These are phyloP conservation scores for Eremothecium gossypii DNA, from an alignment of 1,139 yeast species.

Conservation along the genomic window DNA sequence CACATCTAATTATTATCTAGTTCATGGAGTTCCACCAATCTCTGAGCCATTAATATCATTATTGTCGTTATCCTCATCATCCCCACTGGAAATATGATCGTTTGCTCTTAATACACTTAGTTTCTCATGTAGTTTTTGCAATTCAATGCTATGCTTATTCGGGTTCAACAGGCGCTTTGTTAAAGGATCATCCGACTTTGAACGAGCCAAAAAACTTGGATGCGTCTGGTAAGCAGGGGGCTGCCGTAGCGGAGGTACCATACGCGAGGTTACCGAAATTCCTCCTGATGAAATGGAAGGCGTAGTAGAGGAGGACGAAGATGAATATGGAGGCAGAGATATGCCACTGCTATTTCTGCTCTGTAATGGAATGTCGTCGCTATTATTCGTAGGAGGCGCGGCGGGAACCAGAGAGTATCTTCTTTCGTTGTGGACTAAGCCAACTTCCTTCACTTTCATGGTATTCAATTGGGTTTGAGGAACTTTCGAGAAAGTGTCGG, in stretches of 20 bases:
- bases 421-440: constrained; percentile 55
- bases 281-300: constrained; percentile 11
- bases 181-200: constrained; percentile 3
- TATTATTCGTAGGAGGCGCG: constrained; percentile 39
- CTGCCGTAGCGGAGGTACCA: constrained; percentile 6
- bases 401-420: constrained; percentile 69
- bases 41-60: constrained; percentile 1
- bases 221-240: constrained; percentile 7
- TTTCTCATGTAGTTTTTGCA: constrained; percentile 29
- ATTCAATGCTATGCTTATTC: constrained; percentile 16
- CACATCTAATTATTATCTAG: background rate
- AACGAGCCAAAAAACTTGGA: constrained; percentile 9
- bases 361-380: constrained; percentile 9
- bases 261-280: constrained; percentile 3
- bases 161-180: background rate
- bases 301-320: constrained; percentile 2
- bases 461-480: constrained; percentile 52
- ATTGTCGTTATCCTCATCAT: background rate
- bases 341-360: constrained; percentile 12
- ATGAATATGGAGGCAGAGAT: constrained; percentile 8
- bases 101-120: constrained; percentile 17
- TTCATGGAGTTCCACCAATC: no score
- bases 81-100: constrained; percentile 3
- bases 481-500: constrained; percentile 71
- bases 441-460: constrained; percentile 49